Evolutionary conservation across 1,284 basidiomycete genomes (phyloP).

Genomic region (Cutaneotrichosporon arboriforme): DNA sequence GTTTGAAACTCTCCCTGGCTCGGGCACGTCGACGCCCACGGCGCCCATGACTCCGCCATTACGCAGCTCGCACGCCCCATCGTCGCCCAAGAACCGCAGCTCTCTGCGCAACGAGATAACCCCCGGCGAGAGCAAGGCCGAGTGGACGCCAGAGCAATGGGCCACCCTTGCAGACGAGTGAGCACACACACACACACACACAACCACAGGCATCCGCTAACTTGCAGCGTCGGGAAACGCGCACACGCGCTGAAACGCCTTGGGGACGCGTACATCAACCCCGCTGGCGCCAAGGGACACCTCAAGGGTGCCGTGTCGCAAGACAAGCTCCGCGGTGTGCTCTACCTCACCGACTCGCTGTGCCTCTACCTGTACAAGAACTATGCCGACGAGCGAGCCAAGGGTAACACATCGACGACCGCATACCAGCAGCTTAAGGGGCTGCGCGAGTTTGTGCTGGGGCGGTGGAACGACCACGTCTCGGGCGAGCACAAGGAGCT

Average conservation of each 20-base stretch:
- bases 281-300: conserved; percentile 21
- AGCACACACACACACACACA: no score
- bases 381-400: conserved; percentile 50
- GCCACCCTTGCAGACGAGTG: background rate
- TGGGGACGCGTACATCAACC: conserved; percentile 37
- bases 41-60: background rate
- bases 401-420: conserved; percentile 22
- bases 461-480: conserved; percentile 32
- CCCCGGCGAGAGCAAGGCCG: conserved; percentile 9
- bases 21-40: background rate
- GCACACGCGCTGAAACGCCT: conserved; percentile 37
- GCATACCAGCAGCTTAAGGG: conserved; percentile 30
- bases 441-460: conserved; percentile 30
- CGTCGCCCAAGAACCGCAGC: conserved; percentile 9
- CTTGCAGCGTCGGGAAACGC: conserved; percentile 19
- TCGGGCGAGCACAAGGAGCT: conserved; percentile 22
- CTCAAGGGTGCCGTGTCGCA: conserved; percentile 20
- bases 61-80: background rate
- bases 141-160: conserved; percentile 22
- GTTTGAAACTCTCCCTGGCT: background rate
- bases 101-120: conserved; percentile 20
- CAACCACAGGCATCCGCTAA: background rate
- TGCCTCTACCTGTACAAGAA: conserved; percentile 52
- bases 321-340: conserved; percentile 40
- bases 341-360: conserved; percentile 51